Evolutionary conservation across 2,329 filamentous ascomycete species (phyloP).

Genomic region (Colletotrichum sp.): DNA sequence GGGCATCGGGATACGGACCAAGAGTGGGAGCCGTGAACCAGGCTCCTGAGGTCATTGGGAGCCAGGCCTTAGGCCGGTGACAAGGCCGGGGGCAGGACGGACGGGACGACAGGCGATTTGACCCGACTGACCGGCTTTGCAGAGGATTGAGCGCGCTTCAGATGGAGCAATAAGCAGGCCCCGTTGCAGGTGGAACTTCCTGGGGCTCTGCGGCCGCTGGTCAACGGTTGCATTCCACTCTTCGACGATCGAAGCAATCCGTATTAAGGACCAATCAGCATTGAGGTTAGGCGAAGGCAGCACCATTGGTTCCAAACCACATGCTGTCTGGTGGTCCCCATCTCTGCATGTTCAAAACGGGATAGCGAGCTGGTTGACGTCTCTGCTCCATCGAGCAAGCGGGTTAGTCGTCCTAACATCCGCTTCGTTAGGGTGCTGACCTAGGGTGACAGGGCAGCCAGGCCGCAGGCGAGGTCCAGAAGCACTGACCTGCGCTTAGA

Average conservation of each 20-base stretch:
- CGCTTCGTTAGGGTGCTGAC: background rate
- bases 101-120: background rate
- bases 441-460: background rate
- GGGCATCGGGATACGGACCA: background rate
- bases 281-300: background rate
- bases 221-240: background rate
- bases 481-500: constrained; percentile 5
- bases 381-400: background rate
- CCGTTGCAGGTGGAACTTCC: background rate
- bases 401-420: background rate
- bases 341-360: background rate
- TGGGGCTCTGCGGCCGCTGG: constrained; percentile 9
- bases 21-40: background rate
- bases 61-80: background rate
- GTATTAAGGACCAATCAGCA: background rate
- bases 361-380: background rate
- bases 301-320: background rate
- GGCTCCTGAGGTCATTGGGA: background rate
- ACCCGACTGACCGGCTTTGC: constrained; percentile 1
- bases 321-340: background rate
- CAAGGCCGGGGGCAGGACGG: background rate
- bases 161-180: background rate
- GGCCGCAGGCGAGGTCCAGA: background rate
- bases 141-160: background rate
- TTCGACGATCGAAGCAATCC: background rate